phyloP scores from a whole-genome alignment of 148 eudicot genomes.

The Dianthus caryophyllus region DNA sequence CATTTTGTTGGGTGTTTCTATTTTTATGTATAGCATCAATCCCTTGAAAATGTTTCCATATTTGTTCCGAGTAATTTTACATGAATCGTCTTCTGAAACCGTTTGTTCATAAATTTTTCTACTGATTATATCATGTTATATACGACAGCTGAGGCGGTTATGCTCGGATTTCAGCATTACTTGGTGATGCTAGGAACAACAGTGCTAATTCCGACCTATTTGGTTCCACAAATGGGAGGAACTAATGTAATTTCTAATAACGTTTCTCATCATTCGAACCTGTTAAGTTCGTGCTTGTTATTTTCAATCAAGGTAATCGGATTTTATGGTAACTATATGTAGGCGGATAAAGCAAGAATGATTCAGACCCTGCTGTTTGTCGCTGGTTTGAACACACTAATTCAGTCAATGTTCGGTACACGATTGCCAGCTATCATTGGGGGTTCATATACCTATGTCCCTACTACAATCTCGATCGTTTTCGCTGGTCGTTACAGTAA shows the following conservation, averaged over 20 bases:
- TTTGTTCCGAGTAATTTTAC: background rate
- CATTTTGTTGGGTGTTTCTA: background rate
- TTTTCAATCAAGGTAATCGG: background rate
- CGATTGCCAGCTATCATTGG: constrained; percentile 87
- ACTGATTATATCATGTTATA: constrained; percentile 19
- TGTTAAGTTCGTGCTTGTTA: too few relatives aligned
- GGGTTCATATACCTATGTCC: constrained; percentile 73
- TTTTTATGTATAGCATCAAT: background rate
- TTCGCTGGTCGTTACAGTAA: constrained; percentile 68
- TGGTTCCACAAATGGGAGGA: constrained; percentile 91
- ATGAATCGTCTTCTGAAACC: too few relatives aligned
- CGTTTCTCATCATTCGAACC: background rate
- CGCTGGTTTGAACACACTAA: constrained; percentile 70
- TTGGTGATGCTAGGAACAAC: constrained; percentile 91
- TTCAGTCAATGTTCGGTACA: constrained; percentile 69
- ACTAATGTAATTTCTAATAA: constrained; percentile 42
- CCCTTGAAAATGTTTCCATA: background rate
- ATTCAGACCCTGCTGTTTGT: constrained; percentile 83
- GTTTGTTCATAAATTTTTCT: background rate
- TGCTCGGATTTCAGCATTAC: constrained; percentile 87
- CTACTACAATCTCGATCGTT: constrained; percentile 70
- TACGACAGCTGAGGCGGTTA: constrained; percentile 70
- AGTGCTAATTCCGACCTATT: constrained; percentile 69
- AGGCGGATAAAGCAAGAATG: constrained; percentile 78
- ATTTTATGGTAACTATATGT: constrained; percentile 15